phyloP scores from a whole-genome alignment of 208 protist genomes.

The Sergeia podlipaevii region DNA sequence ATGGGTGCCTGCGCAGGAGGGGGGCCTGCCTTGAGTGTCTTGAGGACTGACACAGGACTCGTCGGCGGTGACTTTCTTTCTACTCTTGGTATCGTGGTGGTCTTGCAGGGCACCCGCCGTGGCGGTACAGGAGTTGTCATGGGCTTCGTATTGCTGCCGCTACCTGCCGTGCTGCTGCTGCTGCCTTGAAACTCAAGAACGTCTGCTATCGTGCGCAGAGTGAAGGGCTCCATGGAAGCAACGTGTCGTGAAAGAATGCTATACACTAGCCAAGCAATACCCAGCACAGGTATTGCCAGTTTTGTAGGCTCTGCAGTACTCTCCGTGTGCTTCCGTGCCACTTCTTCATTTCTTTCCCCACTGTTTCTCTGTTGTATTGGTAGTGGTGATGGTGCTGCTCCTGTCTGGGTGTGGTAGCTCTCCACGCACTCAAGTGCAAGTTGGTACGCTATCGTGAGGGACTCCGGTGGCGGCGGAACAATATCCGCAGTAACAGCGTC shows the following conservation, averaged over 20 bases:
- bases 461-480: slow-evolving; percentile 12
- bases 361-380: no score
- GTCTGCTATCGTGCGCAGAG: slow-evolving; percentile 5
- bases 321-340: no score
- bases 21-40: no score
- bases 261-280: slow-evolving; percentile 58
- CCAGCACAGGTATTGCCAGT: slow-evolving; percentile 25
- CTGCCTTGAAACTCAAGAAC: slow-evolving; percentile 8
- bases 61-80: background rate
- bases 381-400: background rate
- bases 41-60: background rate
- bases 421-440: slow-evolving; percentile 15
- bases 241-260: slow-evolving; percentile 40
- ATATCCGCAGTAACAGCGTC: background rate
- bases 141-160: background rate
- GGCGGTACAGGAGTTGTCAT: background rate
- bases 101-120: no score
- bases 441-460: slow-evolving; percentile 33
- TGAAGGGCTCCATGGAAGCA: slow-evolving; percentile 24
- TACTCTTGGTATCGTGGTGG: no score
- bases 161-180: background rate
- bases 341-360: no score
- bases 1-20: no score
- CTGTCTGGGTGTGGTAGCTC: slow-evolving; percentile 2
- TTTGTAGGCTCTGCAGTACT: background rate